These are phyloP conservation scores for Calendula officinalis DNA, from an alignment of 129 eudicot species.

Conservation along the genomic window DNA sequence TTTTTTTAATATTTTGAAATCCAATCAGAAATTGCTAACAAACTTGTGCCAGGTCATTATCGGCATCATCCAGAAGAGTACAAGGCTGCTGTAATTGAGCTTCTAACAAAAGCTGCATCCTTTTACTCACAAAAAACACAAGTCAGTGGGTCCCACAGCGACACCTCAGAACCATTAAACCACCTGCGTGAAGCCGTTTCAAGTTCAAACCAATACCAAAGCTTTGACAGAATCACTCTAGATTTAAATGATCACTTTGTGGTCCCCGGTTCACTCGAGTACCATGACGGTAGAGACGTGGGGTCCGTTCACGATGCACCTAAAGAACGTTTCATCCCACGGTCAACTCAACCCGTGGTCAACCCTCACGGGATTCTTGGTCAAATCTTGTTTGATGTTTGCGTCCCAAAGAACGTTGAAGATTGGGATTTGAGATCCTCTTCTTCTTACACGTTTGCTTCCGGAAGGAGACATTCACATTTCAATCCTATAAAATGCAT, in stretches of 20 bases:
- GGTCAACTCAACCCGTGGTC: slow-evolving; percentile 53
- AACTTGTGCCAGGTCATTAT: slow-evolving; percentile 53
- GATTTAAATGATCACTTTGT: slow-evolving; percentile 54
- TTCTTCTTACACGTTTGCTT: slow-evolving; percentile 24
- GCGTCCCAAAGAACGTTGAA: slow-evolving; percentile 79
- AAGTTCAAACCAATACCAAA: slow-evolving; percentile 50
- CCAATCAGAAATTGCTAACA: not conserved
- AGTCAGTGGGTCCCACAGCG: slow-evolving; percentile 41
- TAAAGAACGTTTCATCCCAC: slow-evolving; percentile 49
- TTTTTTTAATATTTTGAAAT: too few species aligned
- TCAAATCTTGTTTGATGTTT: slow-evolving; percentile 68
- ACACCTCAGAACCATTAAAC: slow-evolving; percentile 43
- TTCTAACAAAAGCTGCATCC: slow-evolving; percentile 55
- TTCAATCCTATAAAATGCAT: slow-evolving; percentile 85
- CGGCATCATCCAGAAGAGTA: slow-evolving; percentile 62
- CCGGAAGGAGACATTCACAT: slow-evolving; percentile 39
- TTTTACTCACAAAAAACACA: slow-evolving; percentile 52
- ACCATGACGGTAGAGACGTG: slow-evolving; percentile 62
- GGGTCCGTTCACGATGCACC: slow-evolving; percentile 60
- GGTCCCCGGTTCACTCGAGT: slow-evolving; percentile 54
- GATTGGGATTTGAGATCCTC: slow-evolving; percentile 69
- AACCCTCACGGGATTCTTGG: slow-evolving; percentile 74
- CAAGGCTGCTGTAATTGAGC: slow-evolving; percentile 68
- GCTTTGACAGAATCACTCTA: slow-evolving; percentile 46
- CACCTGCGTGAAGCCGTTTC: slow-evolving; percentile 55